Evolutionary conservation across 2,329 filamentous ascomycete species (phyloP).

Genomic region (Colletotrichum salicis): DNA sequence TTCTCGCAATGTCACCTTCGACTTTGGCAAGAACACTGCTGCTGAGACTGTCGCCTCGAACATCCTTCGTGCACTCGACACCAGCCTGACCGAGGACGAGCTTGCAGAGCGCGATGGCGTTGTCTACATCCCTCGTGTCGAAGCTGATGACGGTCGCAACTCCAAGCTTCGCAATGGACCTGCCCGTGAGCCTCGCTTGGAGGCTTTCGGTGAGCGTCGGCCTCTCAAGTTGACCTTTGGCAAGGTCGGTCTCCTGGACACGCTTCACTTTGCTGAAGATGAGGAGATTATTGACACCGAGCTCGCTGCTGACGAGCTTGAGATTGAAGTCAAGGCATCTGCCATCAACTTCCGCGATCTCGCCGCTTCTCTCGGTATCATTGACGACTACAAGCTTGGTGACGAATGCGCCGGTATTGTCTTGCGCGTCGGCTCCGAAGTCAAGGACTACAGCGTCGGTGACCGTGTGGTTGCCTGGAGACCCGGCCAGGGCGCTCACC

Average conservation of each 20-base stretch:
- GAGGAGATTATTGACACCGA: conserved; percentile 32
- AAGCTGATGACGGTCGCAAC: conserved; percentile 40
- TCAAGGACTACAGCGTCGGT: conserved; percentile 41
- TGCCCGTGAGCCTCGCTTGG: conserved; percentile 39
- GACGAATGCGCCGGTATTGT: conserved; percentile 42
- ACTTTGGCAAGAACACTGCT: conserved; percentile 29
- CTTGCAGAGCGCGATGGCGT: conserved; percentile 39
- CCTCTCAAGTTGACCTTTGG: conserved; percentile 37
- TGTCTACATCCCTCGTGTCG: conserved; percentile 39
- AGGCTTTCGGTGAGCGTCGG: conserved; percentile 28
- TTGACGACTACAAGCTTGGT: conserved; percentile 39
- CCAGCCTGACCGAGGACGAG: conserved; percentile 38
- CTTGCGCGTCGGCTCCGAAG: conserved; percentile 35
- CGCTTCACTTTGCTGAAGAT: conserved; percentile 43
- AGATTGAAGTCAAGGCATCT: conserved; percentile 44
- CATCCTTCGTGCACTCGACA: conserved; percentile 35
- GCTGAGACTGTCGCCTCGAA: conserved; percentile 32
- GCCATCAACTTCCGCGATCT: conserved; percentile 51
- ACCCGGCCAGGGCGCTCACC: conserved; percentile 38
- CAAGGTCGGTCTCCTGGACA: conserved; percentile 43
- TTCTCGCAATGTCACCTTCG: conserved; percentile 34
- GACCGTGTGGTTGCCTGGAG: conserved; percentile 43
- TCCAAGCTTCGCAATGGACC: conserved; percentile 40
- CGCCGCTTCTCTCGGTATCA: conserved; percentile 41
- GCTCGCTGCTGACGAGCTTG: conserved; percentile 40